Evolutionary conservation across 768 basidiomycete genomes (phyloP).

Genomic region (Tylopilus subfusipes): DNA sequence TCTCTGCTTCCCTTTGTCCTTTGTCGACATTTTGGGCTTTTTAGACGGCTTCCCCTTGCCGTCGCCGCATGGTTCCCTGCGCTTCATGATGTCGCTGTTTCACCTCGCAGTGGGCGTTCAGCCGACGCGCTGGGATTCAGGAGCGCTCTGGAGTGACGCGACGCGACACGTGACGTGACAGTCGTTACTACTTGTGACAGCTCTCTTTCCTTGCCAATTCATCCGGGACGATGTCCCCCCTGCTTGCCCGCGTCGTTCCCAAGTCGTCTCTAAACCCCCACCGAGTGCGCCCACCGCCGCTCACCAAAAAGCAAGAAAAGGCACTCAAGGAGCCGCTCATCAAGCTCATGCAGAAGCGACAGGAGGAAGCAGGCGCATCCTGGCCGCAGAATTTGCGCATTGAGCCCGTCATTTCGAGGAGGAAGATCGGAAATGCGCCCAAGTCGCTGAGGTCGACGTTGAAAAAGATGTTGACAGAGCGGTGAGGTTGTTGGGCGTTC

Average conservation of each 20-base stretch:
- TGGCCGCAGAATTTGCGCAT: conserved; percentile 52
- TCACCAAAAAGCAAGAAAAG: conserved; percentile 30
- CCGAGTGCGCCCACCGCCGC: conserved; percentile 29
- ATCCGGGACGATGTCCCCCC: conserved; percentile 8
- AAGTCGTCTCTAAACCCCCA: conserved; percentile 26
- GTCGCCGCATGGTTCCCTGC: conserved; percentile 1
- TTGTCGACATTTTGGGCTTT: conserved; percentile 11
- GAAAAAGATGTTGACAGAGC: conserved; percentile 39
- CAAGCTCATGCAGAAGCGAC: conserved; percentile 39
- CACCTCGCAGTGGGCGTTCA: background rate
- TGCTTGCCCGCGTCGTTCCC: conserved; percentile 37
- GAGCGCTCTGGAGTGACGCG: background rate
- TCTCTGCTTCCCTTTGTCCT: conserved; percentile 20
- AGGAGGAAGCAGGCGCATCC: conserved; percentile 35
- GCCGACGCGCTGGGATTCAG: background rate
- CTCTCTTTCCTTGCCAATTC: background rate
- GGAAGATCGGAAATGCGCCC: conserved; percentile 38
- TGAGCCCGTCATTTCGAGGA: conserved; percentile 41
- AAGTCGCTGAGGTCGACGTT: conserved; percentile 37
- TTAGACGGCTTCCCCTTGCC: conserved; percentile 4
- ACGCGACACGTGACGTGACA: conserved; percentile 26
- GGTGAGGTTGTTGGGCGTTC: conserved; percentile 6
- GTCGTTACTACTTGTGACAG: background rate
- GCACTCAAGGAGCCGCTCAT: conserved; percentile 36
- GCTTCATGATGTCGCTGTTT: conserved; percentile 13